Percentiles rank a stretch among this genome's conserved stretches.
Conservation (phyloP, 257 asterid genomes). For the Scutellaria minor region DNA sequence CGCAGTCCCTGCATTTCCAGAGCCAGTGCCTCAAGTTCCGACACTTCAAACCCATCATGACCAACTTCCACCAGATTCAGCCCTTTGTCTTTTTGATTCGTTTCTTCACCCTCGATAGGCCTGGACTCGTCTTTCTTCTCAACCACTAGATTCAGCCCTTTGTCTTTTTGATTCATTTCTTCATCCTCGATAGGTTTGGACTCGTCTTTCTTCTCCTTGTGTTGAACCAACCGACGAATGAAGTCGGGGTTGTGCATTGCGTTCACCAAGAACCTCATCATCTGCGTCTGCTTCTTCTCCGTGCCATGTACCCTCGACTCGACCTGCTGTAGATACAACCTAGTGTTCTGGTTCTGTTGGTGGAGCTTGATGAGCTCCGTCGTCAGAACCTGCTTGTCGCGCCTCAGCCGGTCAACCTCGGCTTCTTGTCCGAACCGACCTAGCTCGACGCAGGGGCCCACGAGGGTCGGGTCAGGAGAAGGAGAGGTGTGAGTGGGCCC, state of each 20-base stretch:
- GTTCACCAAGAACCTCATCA: conserved; percentile 72
- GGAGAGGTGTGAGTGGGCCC: conserved; percentile 31
- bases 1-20: conserved; percentile 77
- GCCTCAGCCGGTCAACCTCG: conserved; percentile 53
- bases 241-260: conserved; percentile 78
- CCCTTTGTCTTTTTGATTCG: conserved; percentile 15
- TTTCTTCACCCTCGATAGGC: conserved; percentile 30
- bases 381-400: conserved; percentile 57
- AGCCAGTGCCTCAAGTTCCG: conserved; percentile 77
- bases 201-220: conserved; percentile 34
- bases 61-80: conserved; percentile 40
- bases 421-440: conserved; percentile 60
- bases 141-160: no score
- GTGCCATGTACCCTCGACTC: conserved; percentile 57
- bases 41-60: conserved; percentile 44
- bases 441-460: conserved; percentile 51
- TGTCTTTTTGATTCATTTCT: conserved; percentile 30
- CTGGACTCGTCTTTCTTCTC: not conserved
- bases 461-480: conserved; percentile 35
- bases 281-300: conserved; percentile 67
- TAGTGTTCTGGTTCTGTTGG: conserved; percentile 55
- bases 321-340: conserved; percentile 48
- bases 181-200: no score
- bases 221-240: conserved; percentile 48
- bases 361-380: conserved; percentile 61